These are phyloP conservation scores for Venturia carpophila DNA, from an alignment of 2,329 filamentous ascomycete species.

Conservation along the genomic window DNA sequence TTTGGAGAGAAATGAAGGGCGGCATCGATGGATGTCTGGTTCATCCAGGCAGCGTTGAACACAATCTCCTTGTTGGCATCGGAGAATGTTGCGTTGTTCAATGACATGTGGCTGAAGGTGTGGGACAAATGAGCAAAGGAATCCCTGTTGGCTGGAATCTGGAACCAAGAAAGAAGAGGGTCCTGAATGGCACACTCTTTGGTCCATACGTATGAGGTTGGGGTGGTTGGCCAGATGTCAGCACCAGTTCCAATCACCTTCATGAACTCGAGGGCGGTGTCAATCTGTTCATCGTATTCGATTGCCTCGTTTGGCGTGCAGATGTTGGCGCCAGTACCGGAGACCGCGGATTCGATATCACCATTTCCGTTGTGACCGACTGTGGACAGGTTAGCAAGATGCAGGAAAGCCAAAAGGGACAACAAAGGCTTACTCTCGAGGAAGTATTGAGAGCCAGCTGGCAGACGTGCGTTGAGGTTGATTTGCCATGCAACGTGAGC, in stretches of 20 bases:
- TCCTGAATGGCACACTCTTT: conserved; percentile 13
- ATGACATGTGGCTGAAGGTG: conserved; percentile 8
- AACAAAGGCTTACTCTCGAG: conserved; percentile 34
- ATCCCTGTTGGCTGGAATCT: conserved; percentile 12
- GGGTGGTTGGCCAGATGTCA: conserved; percentile 40
- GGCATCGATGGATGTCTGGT: not conserved
- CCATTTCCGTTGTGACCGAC: conserved; percentile 51
- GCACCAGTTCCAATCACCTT: conserved; percentile 45
- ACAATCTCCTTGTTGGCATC: conserved; percentile 16
- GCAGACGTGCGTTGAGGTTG: conserved; percentile 41
- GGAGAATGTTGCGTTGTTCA: conserved; percentile 14
- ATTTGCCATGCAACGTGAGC: conserved; percentile 39
- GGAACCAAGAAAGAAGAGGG: conserved; percentile 14
- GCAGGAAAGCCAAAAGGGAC: conserved; percentile 21
- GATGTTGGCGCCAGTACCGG: conserved; percentile 24
- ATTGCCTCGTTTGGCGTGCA: not conserved
- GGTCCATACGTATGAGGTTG: conserved; percentile 11
- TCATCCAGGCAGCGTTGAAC: conserved; percentile 14
- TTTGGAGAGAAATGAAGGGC: conserved; percentile 14
- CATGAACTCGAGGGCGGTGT: conserved; percentile 31
- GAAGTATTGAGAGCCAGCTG: conserved; percentile 44
- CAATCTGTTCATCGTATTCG: conserved; percentile 33
- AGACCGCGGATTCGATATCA: conserved; percentile 36
- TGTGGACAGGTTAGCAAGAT: not conserved
- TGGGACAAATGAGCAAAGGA: conserved; percentile 15